phyloP scores from a whole-genome alignment of 225 moss, liverwort and hornwort genomes.

The Antitrichia curtipendula region DNA sequence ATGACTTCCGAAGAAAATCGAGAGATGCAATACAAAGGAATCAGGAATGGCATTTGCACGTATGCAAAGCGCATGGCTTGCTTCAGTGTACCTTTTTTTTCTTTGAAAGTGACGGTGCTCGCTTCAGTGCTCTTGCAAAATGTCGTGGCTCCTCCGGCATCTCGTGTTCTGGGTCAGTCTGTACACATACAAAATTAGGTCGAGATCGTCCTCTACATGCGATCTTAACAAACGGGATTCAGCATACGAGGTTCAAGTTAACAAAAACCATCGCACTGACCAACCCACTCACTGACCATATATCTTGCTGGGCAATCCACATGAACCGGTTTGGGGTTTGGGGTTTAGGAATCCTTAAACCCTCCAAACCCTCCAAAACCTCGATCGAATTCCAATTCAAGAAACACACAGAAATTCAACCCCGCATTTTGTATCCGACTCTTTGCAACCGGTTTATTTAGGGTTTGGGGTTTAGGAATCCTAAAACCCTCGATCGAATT shows the following conservation, averaged over 20 bases:
- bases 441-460: background rate
- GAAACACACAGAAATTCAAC: too few relatives aligned
- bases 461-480: background rate
- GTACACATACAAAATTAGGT: background rate
- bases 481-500: background rate
- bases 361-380: too few relatives aligned
- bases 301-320: background rate
- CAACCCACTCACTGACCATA: too few relatives aligned
- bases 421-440: too few relatives aligned
- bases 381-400: too few relatives aligned
- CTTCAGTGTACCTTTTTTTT: background rate
- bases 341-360: too few relatives aligned
- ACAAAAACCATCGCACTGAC: too few relatives aligned
- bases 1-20: background rate
- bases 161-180: conserved; percentile 13
- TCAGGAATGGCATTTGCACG: background rate
- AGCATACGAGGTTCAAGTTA: background rate
- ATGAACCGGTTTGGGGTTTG: too few relatives aligned
- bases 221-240: background rate
- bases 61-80: conserved; percentile 18
- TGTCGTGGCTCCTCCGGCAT: conserved; percentile 38
- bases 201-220: background rate
- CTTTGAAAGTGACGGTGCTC: background rate
- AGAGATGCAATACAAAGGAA: background rate
- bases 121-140: conserved; percentile 7